These are phyloP conservation scores for Colletotrichum godetiae DNA, from an alignment of 2,329 filamentous ascomycete genomes.

Conservation along the genomic window DNA sequence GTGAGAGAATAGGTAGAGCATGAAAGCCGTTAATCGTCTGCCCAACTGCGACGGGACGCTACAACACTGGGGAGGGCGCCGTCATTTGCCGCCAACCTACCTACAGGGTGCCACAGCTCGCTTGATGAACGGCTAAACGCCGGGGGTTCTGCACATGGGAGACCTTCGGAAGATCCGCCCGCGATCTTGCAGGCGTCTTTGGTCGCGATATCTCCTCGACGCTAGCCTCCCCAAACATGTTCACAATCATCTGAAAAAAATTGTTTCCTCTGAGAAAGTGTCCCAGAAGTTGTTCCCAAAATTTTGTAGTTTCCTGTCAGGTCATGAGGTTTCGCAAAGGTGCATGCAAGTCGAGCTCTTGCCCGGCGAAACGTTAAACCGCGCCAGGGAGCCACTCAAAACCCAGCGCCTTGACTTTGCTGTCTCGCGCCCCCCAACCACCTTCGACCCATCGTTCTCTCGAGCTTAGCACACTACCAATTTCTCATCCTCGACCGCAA, in stretches of 20 bases:
- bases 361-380: constrained; percentile 28
- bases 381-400: constrained; percentile 2
- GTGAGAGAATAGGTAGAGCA: background rate
- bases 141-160: background rate
- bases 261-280: no score
- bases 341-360: background rate
- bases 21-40: background rate
- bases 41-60: background rate
- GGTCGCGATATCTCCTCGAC: background rate
- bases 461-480: constrained; percentile 17
- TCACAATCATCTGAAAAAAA: background rate
- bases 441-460: constrained; percentile 9
- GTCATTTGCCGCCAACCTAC: background rate
- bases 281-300: no score
- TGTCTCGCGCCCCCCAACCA: background rate
- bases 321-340: background rate
- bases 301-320: background rate
- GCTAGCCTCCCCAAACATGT: background rate
- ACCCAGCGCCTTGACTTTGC: constrained; percentile 27
- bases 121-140: constrained; percentile 14
- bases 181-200: background rate
- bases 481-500: constrained; percentile 12
- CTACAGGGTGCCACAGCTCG: background rate
- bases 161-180: background rate
- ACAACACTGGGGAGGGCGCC: background rate